These are phyloP conservation scores for Claviceps sp. DNA, from an alignment of 2,329 filamentous ascomycete genomes.

Conservation along the genomic window DNA sequence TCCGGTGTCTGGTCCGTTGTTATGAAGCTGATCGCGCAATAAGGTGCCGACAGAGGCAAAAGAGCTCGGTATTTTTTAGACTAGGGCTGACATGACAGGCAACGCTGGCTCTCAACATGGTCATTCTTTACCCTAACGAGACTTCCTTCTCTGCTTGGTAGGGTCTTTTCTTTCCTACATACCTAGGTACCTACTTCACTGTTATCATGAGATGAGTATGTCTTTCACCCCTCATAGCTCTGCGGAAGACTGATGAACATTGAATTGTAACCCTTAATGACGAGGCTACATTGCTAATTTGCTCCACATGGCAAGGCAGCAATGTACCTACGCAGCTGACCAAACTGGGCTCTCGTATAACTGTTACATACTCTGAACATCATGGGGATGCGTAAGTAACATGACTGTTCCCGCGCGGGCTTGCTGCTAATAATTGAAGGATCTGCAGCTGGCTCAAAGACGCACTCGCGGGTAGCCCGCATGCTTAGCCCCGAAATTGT, in stretches of 20 bases:
- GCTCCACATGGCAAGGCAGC: neutral
- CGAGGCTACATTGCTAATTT: neutral
- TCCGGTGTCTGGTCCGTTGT: no score
- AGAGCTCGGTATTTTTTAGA: no score
- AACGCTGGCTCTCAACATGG: neutral
- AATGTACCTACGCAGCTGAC: conserved; percentile 1
- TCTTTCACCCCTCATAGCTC: neutral
- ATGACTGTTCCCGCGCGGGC: no score
- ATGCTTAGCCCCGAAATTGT: no score
- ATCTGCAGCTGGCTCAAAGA: no score
- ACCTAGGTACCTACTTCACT: neutral
- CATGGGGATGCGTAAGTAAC: no score
- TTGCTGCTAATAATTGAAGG: no score
- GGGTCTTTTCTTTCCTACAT: neutral
- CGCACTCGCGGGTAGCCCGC: no score
- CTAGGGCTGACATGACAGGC: neutral
- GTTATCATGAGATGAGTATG: neutral
- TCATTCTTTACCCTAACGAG: no score
- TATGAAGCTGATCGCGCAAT: no score
- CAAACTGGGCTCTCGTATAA: neutral
- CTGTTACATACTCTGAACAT: neutral
- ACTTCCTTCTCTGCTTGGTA: no score
- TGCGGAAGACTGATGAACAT: neutral
- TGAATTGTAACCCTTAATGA: neutral
- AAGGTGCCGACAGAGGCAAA: no score